Percentiles rank a stretch among this genome's conserved stretches.
phyloP scores from a whole-genome alignment of 306 rosid species.

The Cicer chorassanicum region DNA sequence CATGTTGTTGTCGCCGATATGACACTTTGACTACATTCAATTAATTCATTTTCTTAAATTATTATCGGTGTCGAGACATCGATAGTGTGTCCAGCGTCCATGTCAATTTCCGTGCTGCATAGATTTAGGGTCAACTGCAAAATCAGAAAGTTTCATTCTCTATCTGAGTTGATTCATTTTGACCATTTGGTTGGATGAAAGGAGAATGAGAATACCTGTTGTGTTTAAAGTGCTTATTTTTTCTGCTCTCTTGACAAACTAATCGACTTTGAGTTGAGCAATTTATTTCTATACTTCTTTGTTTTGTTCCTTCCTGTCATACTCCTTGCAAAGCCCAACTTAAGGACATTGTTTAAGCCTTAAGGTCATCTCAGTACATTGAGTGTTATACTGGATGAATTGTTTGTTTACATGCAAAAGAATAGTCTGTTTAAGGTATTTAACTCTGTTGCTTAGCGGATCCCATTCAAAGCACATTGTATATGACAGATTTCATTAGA shows the following conservation, averaged over 20 bases:
- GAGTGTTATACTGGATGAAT: slow-evolving; percentile 23
- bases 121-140: not conserved
- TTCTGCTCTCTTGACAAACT: not conserved
- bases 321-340: not conserved
- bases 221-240: not conserved
- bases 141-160: slow-evolving; percentile 8
- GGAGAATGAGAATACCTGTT: slow-evolving; percentile 10
- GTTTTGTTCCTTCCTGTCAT: slow-evolving; percentile 1
- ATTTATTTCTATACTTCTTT: not conserved
- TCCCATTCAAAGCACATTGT: slow-evolving; percentile 22
- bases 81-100: no score
- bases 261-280: not conserved
- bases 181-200: slow-evolving; percentile 31
- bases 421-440: slow-evolving; percentile 23
- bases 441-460: slow-evolving; percentile 1
- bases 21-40: no score
- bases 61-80: no score
- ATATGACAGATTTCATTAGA: slow-evolving; percentile 16
- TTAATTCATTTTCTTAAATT: no score
- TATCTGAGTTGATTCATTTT: slow-evolving; percentile 24
- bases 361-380: slow-evolving; percentile 18
- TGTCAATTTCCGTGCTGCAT: no score
- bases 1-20: no score
- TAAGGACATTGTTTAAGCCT: slow-evolving; percentile 36
- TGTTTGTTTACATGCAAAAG: slow-evolving; percentile 14